phyloP scores from a whole-genome alignment of 257 asterid genomes.

The Plantago major region DNA sequence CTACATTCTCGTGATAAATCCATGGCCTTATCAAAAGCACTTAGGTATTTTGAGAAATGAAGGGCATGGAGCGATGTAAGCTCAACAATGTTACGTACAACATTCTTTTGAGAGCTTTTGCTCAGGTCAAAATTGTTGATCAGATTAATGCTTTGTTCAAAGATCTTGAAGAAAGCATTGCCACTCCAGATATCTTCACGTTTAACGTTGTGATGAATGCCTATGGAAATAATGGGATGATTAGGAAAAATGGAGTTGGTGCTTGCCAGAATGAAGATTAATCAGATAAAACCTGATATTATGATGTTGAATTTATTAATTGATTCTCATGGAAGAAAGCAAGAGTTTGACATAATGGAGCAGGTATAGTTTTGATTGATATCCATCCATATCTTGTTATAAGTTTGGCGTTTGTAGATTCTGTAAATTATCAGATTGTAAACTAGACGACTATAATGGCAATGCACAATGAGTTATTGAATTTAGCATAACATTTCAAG shows the following conservation, averaged over 20 bases:
- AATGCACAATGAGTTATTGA: too few relatives aligned
- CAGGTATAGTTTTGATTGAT: too few relatives aligned
- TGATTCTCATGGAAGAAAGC: conserved; percentile 85
- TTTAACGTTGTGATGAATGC: conserved; percentile 96
- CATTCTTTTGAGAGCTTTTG: conserved; percentile 85
- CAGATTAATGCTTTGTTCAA: conserved; percentile 66
- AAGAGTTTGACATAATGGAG: conserved; percentile 93
- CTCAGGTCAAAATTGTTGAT: conserved; percentile 63
- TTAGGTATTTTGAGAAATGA: conserved; percentile 84
- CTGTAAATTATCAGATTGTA: too few relatives aligned
- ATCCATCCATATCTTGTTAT: too few relatives aligned
- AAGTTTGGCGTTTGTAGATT: too few relatives aligned
- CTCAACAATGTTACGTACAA: conserved; percentile 86
- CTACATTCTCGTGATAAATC: conserved; percentile 79
- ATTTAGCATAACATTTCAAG: too few relatives aligned
- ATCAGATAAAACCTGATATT: conserved; percentile 67
- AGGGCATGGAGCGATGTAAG: conserved; percentile 70
- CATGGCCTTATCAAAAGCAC: conserved; percentile 75
- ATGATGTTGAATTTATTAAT: conserved; percentile 78
- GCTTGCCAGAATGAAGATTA: conserved; percentile 72
- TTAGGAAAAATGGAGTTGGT: conserved; percentile 78
- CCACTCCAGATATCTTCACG: conserved; percentile 76
- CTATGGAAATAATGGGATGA: conserved; percentile 87
- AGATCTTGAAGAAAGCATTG: conserved; percentile 63
- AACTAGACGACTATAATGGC: too few relatives aligned